These are phyloP conservation scores for Saraca asoca DNA, from an alignment of 331 rosid species.

Conservation along the genomic window DNA sequence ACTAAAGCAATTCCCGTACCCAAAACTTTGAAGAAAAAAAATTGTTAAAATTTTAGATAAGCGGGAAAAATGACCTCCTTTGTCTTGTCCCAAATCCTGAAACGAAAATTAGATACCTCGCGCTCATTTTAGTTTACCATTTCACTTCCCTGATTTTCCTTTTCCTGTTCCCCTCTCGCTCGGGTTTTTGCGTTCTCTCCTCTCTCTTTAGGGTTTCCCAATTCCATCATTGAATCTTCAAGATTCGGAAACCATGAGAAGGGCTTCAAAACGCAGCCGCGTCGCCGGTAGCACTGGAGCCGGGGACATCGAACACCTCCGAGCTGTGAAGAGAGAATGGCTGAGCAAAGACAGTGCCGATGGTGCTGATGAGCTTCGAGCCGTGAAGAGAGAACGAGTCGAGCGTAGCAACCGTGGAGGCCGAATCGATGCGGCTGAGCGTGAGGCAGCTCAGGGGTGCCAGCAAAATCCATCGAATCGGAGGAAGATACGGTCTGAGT, in stretches of 20 bases:
- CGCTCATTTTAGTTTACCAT: no score
- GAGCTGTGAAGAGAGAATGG: constrained; percentile 30
- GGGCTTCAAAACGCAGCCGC: constrained; percentile 15
- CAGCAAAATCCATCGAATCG: constrained; percentile 48
- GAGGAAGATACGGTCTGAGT: constrained; percentile 66
- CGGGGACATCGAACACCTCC: neutral
- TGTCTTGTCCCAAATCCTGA: no score
- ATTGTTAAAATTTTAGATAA: no score
- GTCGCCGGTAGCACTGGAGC: neutral
- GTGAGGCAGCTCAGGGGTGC: constrained; percentile 28
- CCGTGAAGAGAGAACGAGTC: constrained; percentile 43
- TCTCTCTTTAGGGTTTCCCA: constrained; percentile 27
- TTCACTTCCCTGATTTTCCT: neutral
- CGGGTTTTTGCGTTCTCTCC: neutral
- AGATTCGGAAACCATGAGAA: constrained; percentile 1
- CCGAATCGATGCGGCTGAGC: constrained; percentile 18
- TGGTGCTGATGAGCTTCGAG: constrained; percentile 20
- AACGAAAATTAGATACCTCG: no score
- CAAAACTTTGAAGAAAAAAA: no score
- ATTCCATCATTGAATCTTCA: neutral
- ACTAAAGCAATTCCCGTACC: no score
- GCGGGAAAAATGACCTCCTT: no score
- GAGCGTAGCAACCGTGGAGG: neutral
- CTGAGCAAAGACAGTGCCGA: neutral
- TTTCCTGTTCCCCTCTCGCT: no score